Evolutionary conservation across 2,329 filamentous ascomycete species (phyloP), one percentile per base, ranked within the genome.

Genomic region (Aspergillus sp.): DNA sequence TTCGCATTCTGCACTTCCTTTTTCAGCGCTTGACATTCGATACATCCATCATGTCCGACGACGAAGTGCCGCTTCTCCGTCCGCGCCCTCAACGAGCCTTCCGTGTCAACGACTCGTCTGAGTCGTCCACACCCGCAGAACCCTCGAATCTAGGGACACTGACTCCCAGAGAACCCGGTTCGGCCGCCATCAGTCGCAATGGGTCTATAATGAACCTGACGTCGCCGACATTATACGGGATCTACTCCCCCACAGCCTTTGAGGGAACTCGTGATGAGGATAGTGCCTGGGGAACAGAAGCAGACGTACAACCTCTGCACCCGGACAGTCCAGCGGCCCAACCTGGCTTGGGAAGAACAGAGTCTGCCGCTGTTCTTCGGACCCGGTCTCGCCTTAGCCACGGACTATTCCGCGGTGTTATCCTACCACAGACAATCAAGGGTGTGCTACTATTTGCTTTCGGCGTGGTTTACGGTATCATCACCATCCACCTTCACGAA

Each of bases 171-270:
- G 67, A 71, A 31, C 50, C 64, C 44, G 67, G 63, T 35, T 71
- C 66, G 62, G 73, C 64, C 76, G 82, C 63, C 52, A 79, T 86
- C 63, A 88, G 84, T 69, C 86, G 90, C 58, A 90, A 88, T 23
- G 86, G 89, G 63, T 96, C 91, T 9, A 84, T 91, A 57, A 80
- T 92, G 69, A 96, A 97, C 71, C 82, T 99, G 59, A 96, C 91
- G 4, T 88, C 90, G 9, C 93, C 91, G 2, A 96, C 95, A 0
- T 84, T 99, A 5, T 90, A 89, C 65, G 93, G 95, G 55, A 99
- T 99, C 68, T 99, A 96, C 79, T 87, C 87, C 11, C 86, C 86
- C 6, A 84, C 85, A 1, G 82, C 83, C 33, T 83, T 84, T 57
- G 79, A 83, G 45, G 75, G 62, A 76, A 82, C 64, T 73, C 79